phyloP scores from a whole-genome alignment of 192 early-diverging fungal genomes.

The Podila verticillata region DNA sequence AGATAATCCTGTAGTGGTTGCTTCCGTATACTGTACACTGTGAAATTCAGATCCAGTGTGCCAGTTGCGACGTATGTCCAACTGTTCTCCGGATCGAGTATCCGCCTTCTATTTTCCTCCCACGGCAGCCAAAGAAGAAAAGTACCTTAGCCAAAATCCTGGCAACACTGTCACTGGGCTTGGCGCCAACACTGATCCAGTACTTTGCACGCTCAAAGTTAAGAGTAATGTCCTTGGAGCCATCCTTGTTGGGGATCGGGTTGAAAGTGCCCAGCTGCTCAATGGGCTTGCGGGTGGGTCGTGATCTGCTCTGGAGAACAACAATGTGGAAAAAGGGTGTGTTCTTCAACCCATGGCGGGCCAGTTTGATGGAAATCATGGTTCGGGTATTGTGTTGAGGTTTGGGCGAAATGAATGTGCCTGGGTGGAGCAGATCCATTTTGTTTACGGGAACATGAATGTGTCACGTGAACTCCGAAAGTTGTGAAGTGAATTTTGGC shows the following conservation, averaged over 20 bases:
- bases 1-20: too few species aligned
- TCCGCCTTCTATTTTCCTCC: too few species aligned
- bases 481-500: too few species aligned
- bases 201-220: constrained; percentile 93
- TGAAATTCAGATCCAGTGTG: too few species aligned
- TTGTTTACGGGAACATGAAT: too few species aligned
- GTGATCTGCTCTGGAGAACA: constrained; percentile 80
- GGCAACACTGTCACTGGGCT: constrained; percentile 90
- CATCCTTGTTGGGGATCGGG: constrained; percentile 80
- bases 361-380: constrained; percentile 88
- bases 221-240: constrained; percentile 86
- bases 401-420: neutral
- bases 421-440: too few species aligned
- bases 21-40: too few species aligned
- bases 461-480: too few species aligned
- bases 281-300: constrained; percentile 88
- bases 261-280: constrained; percentile 93
- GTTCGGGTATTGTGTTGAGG: constrained; percentile 43
- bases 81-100: too few species aligned
- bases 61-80: too few species aligned
- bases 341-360: constrained; percentile 89
- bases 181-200: constrained; percentile 97
- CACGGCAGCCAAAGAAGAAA: too few species aligned
- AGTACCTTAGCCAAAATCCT: constrained; percentile 86
- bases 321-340: constrained; percentile 96